Base-by-base conservation (phyloP, 331 rosid genomes). In the Arachis monticola region DNA sequence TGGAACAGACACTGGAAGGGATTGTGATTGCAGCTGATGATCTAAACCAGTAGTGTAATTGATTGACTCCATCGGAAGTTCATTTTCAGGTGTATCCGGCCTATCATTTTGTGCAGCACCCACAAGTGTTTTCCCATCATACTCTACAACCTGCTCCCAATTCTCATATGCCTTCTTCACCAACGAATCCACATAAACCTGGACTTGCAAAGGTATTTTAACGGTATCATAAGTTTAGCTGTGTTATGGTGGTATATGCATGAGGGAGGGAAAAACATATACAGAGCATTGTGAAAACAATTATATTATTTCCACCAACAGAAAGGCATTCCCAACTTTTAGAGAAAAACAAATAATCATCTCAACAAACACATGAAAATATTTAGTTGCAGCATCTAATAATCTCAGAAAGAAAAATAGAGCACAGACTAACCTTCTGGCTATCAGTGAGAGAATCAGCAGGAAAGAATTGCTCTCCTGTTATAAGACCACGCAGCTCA, bases 71-170 rank as follows among this genome's bases (percentile, higher is more conserved):
- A 78, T 77, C 60, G 66, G 89, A 66, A 83, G 81, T 60, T 93
- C 98, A 70, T 81, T 84, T 70, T 80, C 88, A 60, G 90, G 48
- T 42, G 79, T 67, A 69, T n/a, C 70, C 4, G 83, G 52, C 79
- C 86, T 81, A 74, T 70, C 82, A 72, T 70, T 79, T 69, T 84
- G 85, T 77, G 83, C 85, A 55, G 73, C 78, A 77, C 77, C 81
- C 82, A 91, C 69, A 31, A 88, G 94, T 72, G 98, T 88, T 82
- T 89, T 93, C 45, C 97, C 94, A 82, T 93, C 97, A 70, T 93
- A 85, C 63, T 85, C 89, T 65, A 85, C 47, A 60, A 85, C 89
- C 64, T 83, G 87, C 27, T 85, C 87, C 89, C 89, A 85, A 66
- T 85, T 52, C 27, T 85, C 89, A 32, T 85, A 85, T 27, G 89